These are phyloP conservation scores for Russula abietina DNA, from an alignment of 768 basidiomycete genomes.

Conservation along the genomic window DNA sequence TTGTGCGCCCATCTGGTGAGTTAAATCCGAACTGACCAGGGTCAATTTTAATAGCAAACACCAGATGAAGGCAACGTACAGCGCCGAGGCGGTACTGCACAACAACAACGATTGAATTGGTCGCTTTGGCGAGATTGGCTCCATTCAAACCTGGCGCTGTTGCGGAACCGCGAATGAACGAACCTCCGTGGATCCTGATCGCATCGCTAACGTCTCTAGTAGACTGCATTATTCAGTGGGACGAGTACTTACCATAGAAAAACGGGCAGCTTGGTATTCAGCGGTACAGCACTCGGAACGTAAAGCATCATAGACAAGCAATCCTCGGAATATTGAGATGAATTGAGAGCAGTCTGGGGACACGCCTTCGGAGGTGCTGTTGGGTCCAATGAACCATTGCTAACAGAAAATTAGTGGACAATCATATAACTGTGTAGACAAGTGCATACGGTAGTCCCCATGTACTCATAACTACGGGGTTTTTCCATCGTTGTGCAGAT, in stretches of 20 bases:
- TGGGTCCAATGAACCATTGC: conserved; percentile 46
- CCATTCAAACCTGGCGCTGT: conserved; percentile 72
- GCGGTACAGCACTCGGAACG: conserved; percentile 44
- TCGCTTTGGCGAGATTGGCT: conserved; percentile 61
- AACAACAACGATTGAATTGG: conserved; percentile 72
- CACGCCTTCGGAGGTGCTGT: conserved; percentile 62
- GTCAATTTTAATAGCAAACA: conserved; percentile 4
- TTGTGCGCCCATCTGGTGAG: conserved; percentile 62
- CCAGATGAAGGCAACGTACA: conserved; percentile 36
- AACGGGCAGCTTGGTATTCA: conserved; percentile 38
- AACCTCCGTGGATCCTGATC: conserved; percentile 83
- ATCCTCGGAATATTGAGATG: conserved; percentile 59
- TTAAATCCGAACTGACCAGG: conserved; percentile 62
- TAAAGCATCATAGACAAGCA: conserved; percentile 78
- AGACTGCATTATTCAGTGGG: not conserved
- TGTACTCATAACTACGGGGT: conserved; percentile 45
- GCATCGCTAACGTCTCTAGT: not conserved
- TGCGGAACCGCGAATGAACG: conserved; percentile 65
- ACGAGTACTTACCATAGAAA: conserved; percentile 50
- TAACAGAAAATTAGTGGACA: conserved; percentile 26
- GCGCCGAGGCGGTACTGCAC: conserved; percentile 82
- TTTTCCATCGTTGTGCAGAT: conserved; percentile 52
- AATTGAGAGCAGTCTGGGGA: conserved; percentile 52
- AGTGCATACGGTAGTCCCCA: conserved; percentile 63
- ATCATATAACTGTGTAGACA: not conserved